Percentiles rank a stretch among this genome's conserved stretches.
These are phyloP conservation scores for Aeschynomene evenia DNA, from an alignment of 306 rosid genomes.

Conservation along the genomic window DNA sequence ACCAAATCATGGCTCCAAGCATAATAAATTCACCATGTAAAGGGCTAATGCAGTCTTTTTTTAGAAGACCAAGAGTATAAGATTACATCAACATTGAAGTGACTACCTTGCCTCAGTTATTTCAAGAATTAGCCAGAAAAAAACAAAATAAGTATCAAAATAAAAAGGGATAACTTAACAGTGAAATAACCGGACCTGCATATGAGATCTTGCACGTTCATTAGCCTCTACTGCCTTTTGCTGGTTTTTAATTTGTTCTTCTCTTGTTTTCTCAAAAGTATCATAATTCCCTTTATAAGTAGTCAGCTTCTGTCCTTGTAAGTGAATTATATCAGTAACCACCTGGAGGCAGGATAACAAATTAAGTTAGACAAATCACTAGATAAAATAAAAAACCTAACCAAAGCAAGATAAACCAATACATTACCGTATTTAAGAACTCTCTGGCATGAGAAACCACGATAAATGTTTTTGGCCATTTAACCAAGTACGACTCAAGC, in stretches of 20 bases:
- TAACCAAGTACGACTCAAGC: conserved; percentile 87
- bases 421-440: conserved; percentile 87
- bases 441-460: conserved; percentile 99
- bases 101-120: neutral
- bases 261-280: conserved; percentile 88
- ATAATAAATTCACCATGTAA: neutral
- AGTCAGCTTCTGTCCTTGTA: conserved; percentile 76
- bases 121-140: neutral
- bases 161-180: neutral
- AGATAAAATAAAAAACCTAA: conserved; percentile 5
- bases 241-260: conserved; percentile 83
- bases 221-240: conserved; percentile 90
- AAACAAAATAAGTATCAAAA: conserved; percentile 5
- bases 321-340: conserved; percentile 87
- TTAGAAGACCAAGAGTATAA: neutral
- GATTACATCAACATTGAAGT: conserved; percentile 5
- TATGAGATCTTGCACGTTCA: conserved; percentile 86
- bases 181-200: conserved; percentile 64
- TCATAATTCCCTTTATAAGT: conserved; percentile 86
- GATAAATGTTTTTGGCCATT: conserved; percentile 95
- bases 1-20: conserved; percentile 1
- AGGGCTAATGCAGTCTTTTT: neutral
- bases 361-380: conserved; percentile 16
- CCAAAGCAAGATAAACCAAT: conserved; percentile 5
- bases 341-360: conserved; percentile 56